Conservation (phyloP, 2,329 filamentous ascomycete species). For the Xylaria sp. region DNA sequence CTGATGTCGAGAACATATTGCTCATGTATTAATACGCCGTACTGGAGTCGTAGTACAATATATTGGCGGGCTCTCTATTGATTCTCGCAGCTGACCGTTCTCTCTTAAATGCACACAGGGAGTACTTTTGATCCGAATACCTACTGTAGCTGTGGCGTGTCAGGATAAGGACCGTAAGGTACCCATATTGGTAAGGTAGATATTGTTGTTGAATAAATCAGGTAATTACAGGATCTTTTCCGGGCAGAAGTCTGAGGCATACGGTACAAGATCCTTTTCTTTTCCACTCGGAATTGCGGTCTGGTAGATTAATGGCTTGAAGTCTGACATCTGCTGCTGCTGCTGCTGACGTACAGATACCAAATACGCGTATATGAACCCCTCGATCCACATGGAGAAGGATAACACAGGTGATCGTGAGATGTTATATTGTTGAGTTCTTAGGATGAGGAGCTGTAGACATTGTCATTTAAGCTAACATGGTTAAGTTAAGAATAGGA, state of each 20-base stretch:
- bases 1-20: slow-evolving; percentile 9
- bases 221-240: neutral
- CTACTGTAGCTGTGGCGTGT: no score
- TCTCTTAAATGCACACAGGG: neutral
- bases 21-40: neutral
- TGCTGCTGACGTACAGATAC: slow-evolving; percentile 15
- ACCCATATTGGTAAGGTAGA: neutral
- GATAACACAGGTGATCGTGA: neutral
- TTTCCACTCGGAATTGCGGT: slow-evolving; percentile 24
- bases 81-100: slow-evolving; percentile 22
- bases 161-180: neutral
- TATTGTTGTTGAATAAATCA: no score
- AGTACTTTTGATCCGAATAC: neutral
- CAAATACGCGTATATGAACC: neutral
- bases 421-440: neutral
- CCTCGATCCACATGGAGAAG: neutral
- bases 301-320: slow-evolving; percentile 12
- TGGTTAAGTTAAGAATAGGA: neutral
- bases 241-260: neutral
- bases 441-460: neutral
- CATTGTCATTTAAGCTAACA: neutral
- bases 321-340: slow-evolving; percentile 27
- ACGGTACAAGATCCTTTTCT: slow-evolving; percentile 7
- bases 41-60: slow-evolving; percentile 22
- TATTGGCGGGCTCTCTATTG: slow-evolving; percentile 3